These are phyloP conservation scores for Sporothrix pseudoabietina DNA, from an alignment of 2,329 filamentous ascomycete genomes.

Conservation along the genomic window DNA sequence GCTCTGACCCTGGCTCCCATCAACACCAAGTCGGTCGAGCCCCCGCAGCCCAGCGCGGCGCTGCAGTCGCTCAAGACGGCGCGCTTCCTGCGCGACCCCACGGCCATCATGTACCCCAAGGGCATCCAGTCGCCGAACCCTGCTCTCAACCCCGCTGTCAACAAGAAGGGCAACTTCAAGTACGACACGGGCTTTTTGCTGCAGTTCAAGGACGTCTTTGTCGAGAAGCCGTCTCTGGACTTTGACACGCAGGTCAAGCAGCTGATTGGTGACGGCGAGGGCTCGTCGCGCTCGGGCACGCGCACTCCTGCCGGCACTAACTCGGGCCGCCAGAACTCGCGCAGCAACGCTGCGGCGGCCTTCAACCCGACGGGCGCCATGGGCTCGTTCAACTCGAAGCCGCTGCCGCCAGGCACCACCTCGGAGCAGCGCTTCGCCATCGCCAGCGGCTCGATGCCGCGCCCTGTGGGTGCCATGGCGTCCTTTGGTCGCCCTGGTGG, in stretches of 20 bases:
- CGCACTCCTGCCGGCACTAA: slow-evolving; percentile 56
- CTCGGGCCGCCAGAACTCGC: slow-evolving; percentile 53
- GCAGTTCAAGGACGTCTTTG: slow-evolving; percentile 95
- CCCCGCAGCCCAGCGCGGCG: slow-evolving; percentile 88
- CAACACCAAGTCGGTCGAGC: slow-evolving; percentile 83
- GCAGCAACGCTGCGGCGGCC: slow-evolving; percentile 36
- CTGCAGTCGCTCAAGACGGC: slow-evolving; percentile 92
- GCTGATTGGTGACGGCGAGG: slow-evolving; percentile 76
- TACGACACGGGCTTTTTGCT: slow-evolving; percentile 95
- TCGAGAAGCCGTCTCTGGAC: slow-evolving; percentile 91
- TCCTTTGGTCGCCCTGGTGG: slow-evolving; percentile 60
- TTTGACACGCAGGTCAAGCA: slow-evolving; percentile 90
- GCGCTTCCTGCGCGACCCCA: slow-evolving; percentile 79
- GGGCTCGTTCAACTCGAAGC: slow-evolving; percentile 69
- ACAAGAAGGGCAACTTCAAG: slow-evolving; percentile 82
- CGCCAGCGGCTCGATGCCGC: slow-evolving; percentile 55
- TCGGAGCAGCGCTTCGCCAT: slow-evolving; percentile 75
- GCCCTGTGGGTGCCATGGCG: slow-evolving; percentile 40
- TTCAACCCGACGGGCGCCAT: slow-evolving; percentile 50
- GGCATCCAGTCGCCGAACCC: slow-evolving; percentile 89
- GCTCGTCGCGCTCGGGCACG: slow-evolving; percentile 59
- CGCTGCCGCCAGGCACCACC: slow-evolving; percentile 73
- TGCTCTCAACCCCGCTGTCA: slow-evolving; percentile 77
- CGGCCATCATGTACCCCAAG: slow-evolving; percentile 73
- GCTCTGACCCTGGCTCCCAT: slow-evolving; percentile 82